Conservation (phyloP, 345 rosid species). For the Mercurialis annua region DNA sequence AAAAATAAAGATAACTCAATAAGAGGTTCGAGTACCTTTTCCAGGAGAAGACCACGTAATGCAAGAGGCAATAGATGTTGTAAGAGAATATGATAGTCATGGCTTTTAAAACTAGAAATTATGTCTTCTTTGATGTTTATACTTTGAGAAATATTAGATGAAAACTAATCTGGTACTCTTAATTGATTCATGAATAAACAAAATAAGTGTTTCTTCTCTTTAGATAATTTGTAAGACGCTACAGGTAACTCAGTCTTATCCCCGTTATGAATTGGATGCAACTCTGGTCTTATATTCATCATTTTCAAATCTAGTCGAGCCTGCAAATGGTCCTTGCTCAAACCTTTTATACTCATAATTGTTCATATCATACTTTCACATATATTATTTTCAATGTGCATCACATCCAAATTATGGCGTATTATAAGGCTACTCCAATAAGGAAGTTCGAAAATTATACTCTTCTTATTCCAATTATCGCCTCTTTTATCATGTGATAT, state of each 20-base stretch:
- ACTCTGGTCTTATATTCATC: too few species aligned
- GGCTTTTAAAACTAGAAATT: too few species aligned
- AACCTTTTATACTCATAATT: background rate
- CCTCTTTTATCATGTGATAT: background rate
- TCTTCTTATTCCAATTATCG: conserved; percentile 6
- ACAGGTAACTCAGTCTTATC: background rate
- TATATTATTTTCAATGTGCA: background rate
- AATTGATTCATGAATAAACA: background rate
- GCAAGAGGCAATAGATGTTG: too few species aligned
- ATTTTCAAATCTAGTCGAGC: background rate
- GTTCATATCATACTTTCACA: background rate
- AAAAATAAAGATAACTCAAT: too few species aligned
- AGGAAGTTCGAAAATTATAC: too few species aligned
- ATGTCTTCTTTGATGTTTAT: background rate
- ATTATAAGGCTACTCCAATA: background rate
- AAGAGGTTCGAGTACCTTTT: too few species aligned
- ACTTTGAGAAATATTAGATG: conserved; percentile 4
- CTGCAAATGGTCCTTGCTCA: background rate
- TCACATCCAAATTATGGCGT: background rate
- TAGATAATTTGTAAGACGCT: background rate
- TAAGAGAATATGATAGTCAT: too few species aligned
- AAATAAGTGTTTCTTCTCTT: background rate
- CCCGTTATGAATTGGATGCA: too few species aligned
- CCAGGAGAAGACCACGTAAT: too few species aligned
- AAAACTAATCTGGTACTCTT: background rate